Conservation (phyloP, 129 eudicot genomes). For the Centaurea solstitialis region DNA sequence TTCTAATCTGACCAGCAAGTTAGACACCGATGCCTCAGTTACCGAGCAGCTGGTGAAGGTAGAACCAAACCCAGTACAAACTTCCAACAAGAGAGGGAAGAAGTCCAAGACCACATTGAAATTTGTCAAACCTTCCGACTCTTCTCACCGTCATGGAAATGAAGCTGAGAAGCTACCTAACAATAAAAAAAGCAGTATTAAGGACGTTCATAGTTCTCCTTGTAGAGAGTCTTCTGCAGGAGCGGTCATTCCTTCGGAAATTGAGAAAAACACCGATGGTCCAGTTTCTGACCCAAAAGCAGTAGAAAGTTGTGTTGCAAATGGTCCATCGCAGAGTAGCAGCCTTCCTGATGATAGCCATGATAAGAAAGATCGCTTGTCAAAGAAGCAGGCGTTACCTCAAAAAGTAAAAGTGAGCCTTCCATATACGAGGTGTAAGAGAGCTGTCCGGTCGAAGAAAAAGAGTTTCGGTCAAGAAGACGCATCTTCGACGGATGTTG, state of each 20-base stretch:
- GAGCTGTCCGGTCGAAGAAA: constrained; percentile 24
- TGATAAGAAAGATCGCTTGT: constrained; percentile 17
- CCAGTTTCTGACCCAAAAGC: constrained; percentile 17
- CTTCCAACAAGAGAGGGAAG: constrained; percentile 35
- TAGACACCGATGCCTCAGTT: constrained; percentile 33
- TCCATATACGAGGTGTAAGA: constrained; percentile 6
- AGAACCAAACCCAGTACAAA: constrained; percentile 34
- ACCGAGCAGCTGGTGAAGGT: constrained; percentile 24
- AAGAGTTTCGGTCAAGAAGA: not conserved
- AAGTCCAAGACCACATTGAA: constrained; percentile 21
- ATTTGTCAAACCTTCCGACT: constrained; percentile 32
- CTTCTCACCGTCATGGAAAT: constrained; percentile 20
- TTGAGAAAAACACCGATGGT: constrained; percentile 27
- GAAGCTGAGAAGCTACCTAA: constrained; percentile 32
- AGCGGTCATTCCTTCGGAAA: constrained; percentile 23
- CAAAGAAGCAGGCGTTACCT: constrained; percentile 26
- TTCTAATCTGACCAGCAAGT: constrained; percentile 35
- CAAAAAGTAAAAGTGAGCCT: not conserved
- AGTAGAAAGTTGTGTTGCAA: constrained; percentile 26
- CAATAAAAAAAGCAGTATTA: constrained; percentile 12
- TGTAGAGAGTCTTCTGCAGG: constrained; percentile 28
- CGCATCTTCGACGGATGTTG: constrained; percentile 22
- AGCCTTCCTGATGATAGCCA: constrained; percentile 40
- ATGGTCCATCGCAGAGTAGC: constrained; percentile 42
- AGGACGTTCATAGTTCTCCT: constrained; percentile 24